These are phyloP conservation scores for Strigomonas oncopelti DNA, from an alignment of 208 protist species.

Conservation along the genomic window DNA sequence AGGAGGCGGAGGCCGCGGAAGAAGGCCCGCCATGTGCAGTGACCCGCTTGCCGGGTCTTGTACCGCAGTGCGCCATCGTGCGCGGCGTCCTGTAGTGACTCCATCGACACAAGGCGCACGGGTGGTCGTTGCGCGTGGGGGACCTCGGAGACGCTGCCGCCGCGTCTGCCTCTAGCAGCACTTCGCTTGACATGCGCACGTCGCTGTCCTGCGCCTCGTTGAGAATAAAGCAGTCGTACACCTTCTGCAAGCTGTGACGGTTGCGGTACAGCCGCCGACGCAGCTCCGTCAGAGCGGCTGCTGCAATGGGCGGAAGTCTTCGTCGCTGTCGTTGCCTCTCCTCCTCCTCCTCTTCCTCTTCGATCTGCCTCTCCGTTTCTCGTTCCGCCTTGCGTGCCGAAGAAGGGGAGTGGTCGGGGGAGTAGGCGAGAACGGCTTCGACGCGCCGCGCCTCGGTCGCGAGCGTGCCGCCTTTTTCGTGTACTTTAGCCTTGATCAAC, in stretches of 20 bases:
- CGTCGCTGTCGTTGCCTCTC: constrained; percentile 1
- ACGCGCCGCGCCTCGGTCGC: no score
- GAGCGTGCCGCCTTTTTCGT: no score
- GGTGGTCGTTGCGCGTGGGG: no score
- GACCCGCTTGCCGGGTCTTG: constrained; percentile 7
- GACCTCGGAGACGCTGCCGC: no score
- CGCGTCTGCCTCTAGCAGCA: constrained; percentile 14
- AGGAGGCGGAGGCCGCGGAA: constrained; percentile 39
- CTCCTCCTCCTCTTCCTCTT: constrained; percentile 5
- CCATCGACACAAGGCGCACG: no score
- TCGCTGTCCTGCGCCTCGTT: constrained; percentile 16
- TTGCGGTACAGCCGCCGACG: constrained; percentile 35
- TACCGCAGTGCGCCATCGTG: neutral
- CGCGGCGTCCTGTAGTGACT: no score
- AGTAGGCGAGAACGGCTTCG: no score
- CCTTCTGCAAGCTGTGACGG: constrained; percentile 21
- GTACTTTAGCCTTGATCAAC: neutral
- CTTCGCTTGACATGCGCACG: constrained; percentile 7
- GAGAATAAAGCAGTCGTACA: constrained; percentile 48
- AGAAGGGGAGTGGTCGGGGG: neutral
- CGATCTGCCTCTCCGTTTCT: neutral
- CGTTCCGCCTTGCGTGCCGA: neutral
- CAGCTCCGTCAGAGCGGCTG: constrained; percentile 32
- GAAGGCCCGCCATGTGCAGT: constrained; percentile 49
- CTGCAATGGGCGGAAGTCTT: constrained; percentile 23